phyloP scores from a whole-genome alignment of 23 red algal species.

The Agarophyton chilense region DNA sequence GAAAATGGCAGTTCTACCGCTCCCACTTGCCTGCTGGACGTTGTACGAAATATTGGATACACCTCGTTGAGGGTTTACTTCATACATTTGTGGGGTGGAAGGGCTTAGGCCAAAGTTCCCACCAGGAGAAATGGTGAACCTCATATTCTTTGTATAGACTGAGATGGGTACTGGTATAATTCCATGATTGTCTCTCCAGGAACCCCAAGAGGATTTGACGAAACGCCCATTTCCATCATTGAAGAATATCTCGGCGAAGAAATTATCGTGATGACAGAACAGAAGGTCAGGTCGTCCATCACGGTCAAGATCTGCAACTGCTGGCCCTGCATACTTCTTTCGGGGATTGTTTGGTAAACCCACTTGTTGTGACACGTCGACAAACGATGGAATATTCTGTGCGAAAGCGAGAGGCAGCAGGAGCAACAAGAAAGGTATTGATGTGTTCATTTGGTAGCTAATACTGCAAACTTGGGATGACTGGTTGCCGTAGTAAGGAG shows the following conservation, averaged over 20 bases:
- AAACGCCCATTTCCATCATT: conserved; percentile 57
- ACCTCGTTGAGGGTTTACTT: neutral
- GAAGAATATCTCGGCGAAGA: conserved; percentile 28
- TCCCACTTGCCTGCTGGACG: neutral
- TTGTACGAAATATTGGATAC: neutral
- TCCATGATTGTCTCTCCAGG: conserved; percentile 30
- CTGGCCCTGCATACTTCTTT: conserved; percentile 59
- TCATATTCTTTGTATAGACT: neutral
- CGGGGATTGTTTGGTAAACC: no score
- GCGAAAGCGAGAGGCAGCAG: no score
- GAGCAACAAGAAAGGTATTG: no score
- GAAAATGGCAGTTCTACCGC: neutral
- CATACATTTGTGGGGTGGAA: conserved; percentile 8
- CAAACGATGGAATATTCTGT: no score
- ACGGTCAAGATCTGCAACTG: conserved; percentile 67
- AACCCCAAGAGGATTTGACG: neutral
- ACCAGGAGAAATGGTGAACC: conserved; percentile 19
- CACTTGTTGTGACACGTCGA: no score
- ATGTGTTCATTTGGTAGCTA: no score
- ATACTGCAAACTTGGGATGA: no score
- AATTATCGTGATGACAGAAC: conserved; percentile 25
- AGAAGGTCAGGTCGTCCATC: conserved; percentile 60
- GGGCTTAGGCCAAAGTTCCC: neutral
- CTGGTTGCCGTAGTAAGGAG: no score
- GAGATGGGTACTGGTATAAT: neutral